Evolutionary conservation across 345 rosid genomes (phyloP), one percentile per base, ranked within the genome.

Genomic region (Microthlaspi erraticum): DNA sequence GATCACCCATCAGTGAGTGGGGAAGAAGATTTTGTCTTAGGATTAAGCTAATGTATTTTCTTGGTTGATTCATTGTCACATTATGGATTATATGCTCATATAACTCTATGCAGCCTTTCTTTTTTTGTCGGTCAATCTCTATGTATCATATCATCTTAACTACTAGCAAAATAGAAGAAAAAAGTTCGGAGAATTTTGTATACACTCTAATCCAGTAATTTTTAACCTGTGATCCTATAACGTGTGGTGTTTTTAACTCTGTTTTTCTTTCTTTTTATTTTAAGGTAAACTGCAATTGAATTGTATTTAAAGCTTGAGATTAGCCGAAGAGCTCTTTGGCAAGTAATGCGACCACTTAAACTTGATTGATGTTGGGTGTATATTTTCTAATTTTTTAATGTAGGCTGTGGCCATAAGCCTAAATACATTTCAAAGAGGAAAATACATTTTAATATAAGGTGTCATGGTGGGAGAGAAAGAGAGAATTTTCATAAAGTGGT

Each of bases 51-150:
- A 51, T 12, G 57, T 52, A 36, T 52, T 52, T 29, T 32, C 10
- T 39, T 41, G 33, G 53, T 33, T 31, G 50, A 13, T 51, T 42
- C 53, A 62, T 41, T 60, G 23, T 33, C 60, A 57, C 56, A 60
- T 39, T 29, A 41, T 39, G 33, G 75, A 60, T 51, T 60, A 50
- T 41, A 50, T 71, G 75, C 41, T 60, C 75, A 51, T 60, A 71
- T 39, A 13, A 50, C 18, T 50, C 52, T 31, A 4, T 69, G 43
- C 43, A 50, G 20, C 14, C 31, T 8, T 41, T 7, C 0, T 20
- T 59, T 36, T 16, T 42, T 51, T 16, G 17, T 52, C 17, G 7
- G 70, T n/a, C 16, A 38, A 23, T 66, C 18, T 14, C 16, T 14
- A 5, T 34, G 33, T 32, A 48, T 63, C 33, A 64, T 48, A 48